Base-by-base conservation (phyloP, 2,329 filamentous ascomycete species). In the Xylariales sp. region DNA sequence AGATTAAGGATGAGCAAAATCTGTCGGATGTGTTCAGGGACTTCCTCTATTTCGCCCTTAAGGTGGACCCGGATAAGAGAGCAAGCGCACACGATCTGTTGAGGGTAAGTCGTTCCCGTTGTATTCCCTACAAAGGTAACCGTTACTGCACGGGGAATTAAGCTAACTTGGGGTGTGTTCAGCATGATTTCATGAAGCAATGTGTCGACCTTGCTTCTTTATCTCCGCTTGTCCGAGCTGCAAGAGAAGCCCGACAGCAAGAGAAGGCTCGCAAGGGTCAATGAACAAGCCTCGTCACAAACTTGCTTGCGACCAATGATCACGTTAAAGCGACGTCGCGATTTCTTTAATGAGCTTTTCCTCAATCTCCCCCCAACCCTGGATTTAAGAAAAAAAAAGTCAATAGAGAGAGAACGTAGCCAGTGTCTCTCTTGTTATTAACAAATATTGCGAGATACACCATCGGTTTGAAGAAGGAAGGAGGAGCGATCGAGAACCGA, bases 61-160 rank as follows among this genome's bases (percentile, higher is more conserved):
- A 94, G 71, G 93, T 98, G 5, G 93, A 97, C 57, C 91, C 93
- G 1, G 93, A 97, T 67, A 95, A 95, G 78, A 76, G 93, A 64
- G 90, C 90, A 27, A 95, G 88, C 56, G 93, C 93, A 24, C 88
- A 95, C 64, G 91, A 97, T 69, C 67, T 98, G 43, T 72, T 98
- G 52, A 82, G 87, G 69, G 93, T 97, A 76, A 68, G 85, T 71
- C 44, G 31, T 25, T 17, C 20, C 29, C 38, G 37, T 37, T 23
- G n/a, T n/a, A n/a, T n/a, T n/a, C n/a, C n/a, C n/a, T n/a, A n/a
- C n/a, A n/a, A n/a, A n/a, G n/a, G n/a, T n/a, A n/a, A n/a, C n/a
- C n/a, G n/a, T n/a, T n/a, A n/a, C n/a, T n/a, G n/a, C n/a, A n/a
- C n/a, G n/a, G n/a, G n/a, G n/a, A n/a, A n/a, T n/a, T n/a, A n/a